Base-by-base conservation (phyloP, 129 eudicot species). In the Artemisia annua region DNA sequence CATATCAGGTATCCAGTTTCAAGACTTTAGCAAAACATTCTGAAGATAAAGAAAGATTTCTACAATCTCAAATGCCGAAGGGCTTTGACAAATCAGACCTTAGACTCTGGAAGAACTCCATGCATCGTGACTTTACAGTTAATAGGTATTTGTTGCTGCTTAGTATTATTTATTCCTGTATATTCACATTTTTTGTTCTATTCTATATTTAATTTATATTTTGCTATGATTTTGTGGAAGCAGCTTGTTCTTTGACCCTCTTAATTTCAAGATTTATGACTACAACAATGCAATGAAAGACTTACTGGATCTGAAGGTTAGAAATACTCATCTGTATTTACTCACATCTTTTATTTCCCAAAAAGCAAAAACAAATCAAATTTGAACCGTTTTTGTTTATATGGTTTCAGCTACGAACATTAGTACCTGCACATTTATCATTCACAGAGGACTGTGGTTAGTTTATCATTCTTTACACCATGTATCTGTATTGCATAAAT, bases 191-290 rank as follows among this genome's bases (percentile, higher is more conserved):
- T 15, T 55, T 28, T 22, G 24, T 67, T 64, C 28, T 53, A 52
- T 51, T 62, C 14, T 30, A 13, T 39, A 71, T 54, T 52, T 52
- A 54, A 3, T 75, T 65, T 24, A 26, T 7, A 20, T 50, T n/a
- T 70, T 73, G 61, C 65, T 67, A 2, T 73, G 48, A 26, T 70
- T 76, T 69, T 74, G 75, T 81, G 71, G 82, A 71, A 77, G 77
- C 99, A 95, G 99, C 83, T 79, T 95, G 75, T 90, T 90, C 79
- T 95, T 73, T 78, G 95, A 95, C 80, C 99, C 99, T 77, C 85
- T 86, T 72, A 81, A 49, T 35, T 78, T 85, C 63, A 83, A 66
- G 76, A 83, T 91, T 24, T 91, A 79, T 69, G 99, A 95, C 73
- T 95, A 88, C 78, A 75, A 79, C 57, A 80, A 79, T 76, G 97